These are phyloP conservation scores for Globisporangium ultimum DNA, from an alignment of 352 stramenopile species.

Conservation along the genomic window DNA sequence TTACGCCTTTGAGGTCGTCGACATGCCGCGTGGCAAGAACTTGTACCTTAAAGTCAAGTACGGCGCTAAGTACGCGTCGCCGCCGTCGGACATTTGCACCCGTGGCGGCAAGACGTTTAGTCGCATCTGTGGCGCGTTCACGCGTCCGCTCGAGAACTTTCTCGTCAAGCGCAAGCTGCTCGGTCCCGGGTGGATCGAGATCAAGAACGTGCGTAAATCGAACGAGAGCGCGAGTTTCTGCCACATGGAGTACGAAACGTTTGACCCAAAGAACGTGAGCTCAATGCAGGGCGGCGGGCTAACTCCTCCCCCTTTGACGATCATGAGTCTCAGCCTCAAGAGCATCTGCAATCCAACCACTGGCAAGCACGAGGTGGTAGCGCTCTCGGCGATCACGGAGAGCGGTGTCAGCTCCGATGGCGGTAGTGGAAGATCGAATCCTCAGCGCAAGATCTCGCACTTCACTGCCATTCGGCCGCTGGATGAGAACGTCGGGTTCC, in stretches of 20 bases:
- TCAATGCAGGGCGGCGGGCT: conserved; percentile 65
- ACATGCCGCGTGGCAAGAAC: conserved; percentile 94
- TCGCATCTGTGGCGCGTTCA: conserved; percentile 94
- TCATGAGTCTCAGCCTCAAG: conserved; percentile 97
- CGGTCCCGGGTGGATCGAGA: conserved; percentile 97
- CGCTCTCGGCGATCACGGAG: conserved; percentile 76
- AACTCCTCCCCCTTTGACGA: conserved; percentile 89
- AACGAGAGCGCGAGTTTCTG: conserved; percentile 88
- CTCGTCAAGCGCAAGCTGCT: conserved; percentile 97
- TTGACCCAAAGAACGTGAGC: conserved; percentile 89
- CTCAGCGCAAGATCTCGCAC: conserved; percentile 50
- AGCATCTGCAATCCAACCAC: conserved; percentile 96
- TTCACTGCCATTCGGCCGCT: conserved; percentile 82
- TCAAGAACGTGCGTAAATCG: conserved; percentile 84
- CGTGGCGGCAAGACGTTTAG: conserved; percentile 90
- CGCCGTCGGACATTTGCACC: conserved; percentile 78
- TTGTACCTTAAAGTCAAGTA: conserved; percentile 99
- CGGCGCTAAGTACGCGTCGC: conserved; percentile 88
- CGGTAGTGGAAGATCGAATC: conserved; percentile 24
- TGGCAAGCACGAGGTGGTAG: conserved; percentile 95
- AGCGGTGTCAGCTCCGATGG: conserved; percentile 71
- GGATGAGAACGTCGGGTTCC: conserved; percentile 61
- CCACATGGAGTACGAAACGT: conserved; percentile 92
- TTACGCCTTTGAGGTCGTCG: conserved; percentile 97
- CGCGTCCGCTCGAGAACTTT: conserved; percentile 96